Evolutionary conservation across 106 monocot species (phyloP).

Genomic region (Posidonia australis): DNA sequence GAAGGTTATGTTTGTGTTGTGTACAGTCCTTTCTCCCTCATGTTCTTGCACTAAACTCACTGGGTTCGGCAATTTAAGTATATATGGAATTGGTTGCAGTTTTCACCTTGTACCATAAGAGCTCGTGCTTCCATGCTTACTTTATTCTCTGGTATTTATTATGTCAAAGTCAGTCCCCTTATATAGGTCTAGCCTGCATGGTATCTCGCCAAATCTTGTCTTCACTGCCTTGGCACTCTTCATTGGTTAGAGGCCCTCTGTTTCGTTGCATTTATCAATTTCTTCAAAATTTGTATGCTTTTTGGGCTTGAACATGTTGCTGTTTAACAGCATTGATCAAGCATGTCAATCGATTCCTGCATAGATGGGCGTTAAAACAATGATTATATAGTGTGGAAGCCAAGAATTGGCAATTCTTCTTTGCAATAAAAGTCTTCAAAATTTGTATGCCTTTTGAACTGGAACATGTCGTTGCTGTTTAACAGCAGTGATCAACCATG

Average conservation of each 20-base stretch:
- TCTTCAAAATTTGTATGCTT: too few relatives aligned
- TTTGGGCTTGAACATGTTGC: neutral
- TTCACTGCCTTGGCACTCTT: neutral
- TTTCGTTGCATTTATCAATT: too few relatives aligned
- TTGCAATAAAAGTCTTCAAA: too few relatives aligned
- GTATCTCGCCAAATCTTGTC: neutral
- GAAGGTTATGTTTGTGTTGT: neutral
- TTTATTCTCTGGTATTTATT: neutral
- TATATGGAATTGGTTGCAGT: neutral
- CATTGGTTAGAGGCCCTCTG: neutral
- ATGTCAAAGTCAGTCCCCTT: neutral
- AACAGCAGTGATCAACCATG: neutral
- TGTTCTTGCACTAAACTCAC: neutral
- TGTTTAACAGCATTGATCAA: neutral
- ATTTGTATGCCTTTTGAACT: neutral
- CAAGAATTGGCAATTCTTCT: too few relatives aligned
- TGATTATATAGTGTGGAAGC: too few relatives aligned
- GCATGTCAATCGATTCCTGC: too few relatives aligned
- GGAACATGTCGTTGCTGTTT: neutral
- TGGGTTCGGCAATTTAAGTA: neutral
- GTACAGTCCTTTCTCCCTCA: neutral
- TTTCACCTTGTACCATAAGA: conserved; percentile 1
- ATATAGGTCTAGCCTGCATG: too few relatives aligned
- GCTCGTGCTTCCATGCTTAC: neutral
- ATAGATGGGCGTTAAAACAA: too few relatives aligned